Conservation (phyloP, 2,329 filamentous ascomycete genomes). For the Orbilia quercus region DNA sequence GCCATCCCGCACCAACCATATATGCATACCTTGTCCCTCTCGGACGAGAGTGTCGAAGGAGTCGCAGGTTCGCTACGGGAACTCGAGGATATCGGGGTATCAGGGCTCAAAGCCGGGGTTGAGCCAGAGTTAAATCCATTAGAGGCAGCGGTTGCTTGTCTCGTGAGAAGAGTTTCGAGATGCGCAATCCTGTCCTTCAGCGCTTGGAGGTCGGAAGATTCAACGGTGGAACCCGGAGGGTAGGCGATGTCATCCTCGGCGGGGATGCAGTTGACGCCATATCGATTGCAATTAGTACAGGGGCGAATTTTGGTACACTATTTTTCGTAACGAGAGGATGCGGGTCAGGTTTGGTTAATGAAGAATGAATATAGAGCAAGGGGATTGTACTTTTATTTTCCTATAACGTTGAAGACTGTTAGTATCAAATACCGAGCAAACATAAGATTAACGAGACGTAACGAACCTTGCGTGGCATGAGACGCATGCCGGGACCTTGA, state of each 20-base stretch:
- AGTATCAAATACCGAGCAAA: slow-evolving; percentile 11
- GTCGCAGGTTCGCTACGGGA: slow-evolving; percentile 51
- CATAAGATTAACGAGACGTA: background rate
- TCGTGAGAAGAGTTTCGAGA: slow-evolving; percentile 44
- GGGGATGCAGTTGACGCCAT: slow-evolving; percentile 46
- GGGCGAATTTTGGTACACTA: slow-evolving; percentile 47
- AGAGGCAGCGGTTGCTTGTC: slow-evolving; percentile 23
- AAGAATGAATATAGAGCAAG: background rate
- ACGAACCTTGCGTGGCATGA: slow-evolving; percentile 55
- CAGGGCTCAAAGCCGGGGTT: slow-evolving; percentile 41
- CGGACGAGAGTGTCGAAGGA: slow-evolving; percentile 35
- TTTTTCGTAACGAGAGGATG: background rate
- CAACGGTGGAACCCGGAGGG: slow-evolving; percentile 36
- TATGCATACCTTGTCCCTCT: slow-evolving; percentile 12
- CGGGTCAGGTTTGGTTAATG: slow-evolving; percentile 8
- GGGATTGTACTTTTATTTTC: slow-evolving; percentile 50
- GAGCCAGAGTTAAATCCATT: slow-evolving; percentile 34
- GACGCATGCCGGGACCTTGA: slow-evolving; percentile 53
- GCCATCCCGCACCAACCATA: background rate
- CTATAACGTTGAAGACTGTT: slow-evolving; percentile 7
- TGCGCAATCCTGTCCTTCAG: slow-evolving; percentile 52
- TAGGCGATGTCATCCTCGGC: slow-evolving; percentile 49
- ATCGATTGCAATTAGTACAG: slow-evolving; percentile 51
- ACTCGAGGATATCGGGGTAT: slow-evolving; percentile 40
- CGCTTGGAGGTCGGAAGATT: slow-evolving; percentile 53